Percentiles rank a stretch among this genome's conserved stretches.
Evolutionary conservation across 2,329 filamentous ascomycete species (phyloP).

Genomic region (Fusarium clavum): DNA sequence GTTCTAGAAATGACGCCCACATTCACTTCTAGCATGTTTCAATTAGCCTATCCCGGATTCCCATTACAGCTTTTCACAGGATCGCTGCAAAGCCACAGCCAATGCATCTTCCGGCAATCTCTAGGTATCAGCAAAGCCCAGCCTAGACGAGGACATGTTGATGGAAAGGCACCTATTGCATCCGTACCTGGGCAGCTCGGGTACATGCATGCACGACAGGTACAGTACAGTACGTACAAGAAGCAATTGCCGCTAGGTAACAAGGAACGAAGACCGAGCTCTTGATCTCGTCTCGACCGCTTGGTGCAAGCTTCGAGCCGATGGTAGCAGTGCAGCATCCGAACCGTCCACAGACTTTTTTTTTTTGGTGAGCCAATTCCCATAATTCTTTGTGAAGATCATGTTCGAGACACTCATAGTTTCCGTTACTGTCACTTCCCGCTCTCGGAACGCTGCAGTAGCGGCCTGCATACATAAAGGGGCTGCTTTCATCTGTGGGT

Average conservation of each 20-base stretch:
- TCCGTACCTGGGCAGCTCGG: neutral
- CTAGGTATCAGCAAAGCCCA: slow-evolving; percentile 22
- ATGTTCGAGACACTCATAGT: slow-evolving; percentile 27
- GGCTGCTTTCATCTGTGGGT: slow-evolving; percentile 18
- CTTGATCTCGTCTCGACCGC: slow-evolving; percentile 27
- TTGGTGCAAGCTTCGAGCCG: slow-evolving; percentile 30
- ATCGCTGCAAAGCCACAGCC: slow-evolving; percentile 18
- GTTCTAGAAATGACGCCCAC: slow-evolving; percentile 13
- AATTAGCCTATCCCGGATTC: slow-evolving; percentile 6
- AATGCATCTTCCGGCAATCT: slow-evolving; percentile 27
- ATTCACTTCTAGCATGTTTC: neutral
- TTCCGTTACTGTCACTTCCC: slow-evolving; percentile 39
- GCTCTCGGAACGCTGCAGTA: slow-evolving; percentile 40
- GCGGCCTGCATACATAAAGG: slow-evolving; percentile 40
- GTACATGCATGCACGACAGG: neutral
- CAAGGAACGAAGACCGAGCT: slow-evolving; percentile 17
- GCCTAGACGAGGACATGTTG: slow-evolving; percentile 1
- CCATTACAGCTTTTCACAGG: neutral
- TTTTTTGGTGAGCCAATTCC: slow-evolving; percentile 26
- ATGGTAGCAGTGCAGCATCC: slow-evolving; percentile 25
- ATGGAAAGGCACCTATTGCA: slow-evolving; percentile 1
- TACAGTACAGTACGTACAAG: neutral
- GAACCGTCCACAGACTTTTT: slow-evolving; percentile 15
- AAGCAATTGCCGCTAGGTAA: slow-evolving; percentile 4
- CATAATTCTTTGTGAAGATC: slow-evolving; percentile 11